Base-by-base conservation (phyloP, 768 basidiomycete species). In the Galerina sulciceps region DNA sequence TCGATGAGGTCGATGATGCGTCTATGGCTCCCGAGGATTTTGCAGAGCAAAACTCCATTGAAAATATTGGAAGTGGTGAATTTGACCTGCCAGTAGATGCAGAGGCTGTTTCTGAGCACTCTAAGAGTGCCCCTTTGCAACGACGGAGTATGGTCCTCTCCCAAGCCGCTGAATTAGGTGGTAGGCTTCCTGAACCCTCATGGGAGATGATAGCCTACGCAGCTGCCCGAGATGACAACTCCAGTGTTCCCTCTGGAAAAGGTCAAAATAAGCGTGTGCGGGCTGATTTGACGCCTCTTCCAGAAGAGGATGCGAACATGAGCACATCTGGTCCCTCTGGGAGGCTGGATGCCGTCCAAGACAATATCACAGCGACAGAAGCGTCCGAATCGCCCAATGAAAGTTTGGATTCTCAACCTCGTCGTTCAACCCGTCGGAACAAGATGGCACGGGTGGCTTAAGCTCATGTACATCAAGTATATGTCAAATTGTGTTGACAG, bases 151-250 rank as follows among this genome's bases (percentile, higher is more conserved):
- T 81, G 40, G 75, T 85, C 0, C 63, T 84, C 1, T 72, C 76
- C 6, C 71, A 80, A 31, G 83, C 83, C 23, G 79, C 75, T 5
- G 81, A 83, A 44, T 68, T 71, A 2, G 79, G 73, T 1, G 63
- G 63, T 6, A 42, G 59, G 34, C 73, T 84, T 9, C 76, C 77
- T 0, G 81, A 84, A 59, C 86, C 85, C 18, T 81, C 84, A 22
- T 78, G 74, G 71, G 85, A 88, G 65, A 85, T 88, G 82, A 76
- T 85, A 13, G 71, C 72, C 35, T 70, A 76, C 45, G 78, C 74
- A 11, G 68, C 61, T 22, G 65, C 72, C 49, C 74, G 73, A 55
- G 63, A 69, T 56, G 69, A 68, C 34, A 58, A 64, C 49, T 66
- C 63, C 57, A 41, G 47, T 53, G 47, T 43, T 14, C 38, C 64